Evolutionary conservation across 1,284 basidiomycete species (phyloP).

Genomic region (Boletus semigastroideus): DNA sequence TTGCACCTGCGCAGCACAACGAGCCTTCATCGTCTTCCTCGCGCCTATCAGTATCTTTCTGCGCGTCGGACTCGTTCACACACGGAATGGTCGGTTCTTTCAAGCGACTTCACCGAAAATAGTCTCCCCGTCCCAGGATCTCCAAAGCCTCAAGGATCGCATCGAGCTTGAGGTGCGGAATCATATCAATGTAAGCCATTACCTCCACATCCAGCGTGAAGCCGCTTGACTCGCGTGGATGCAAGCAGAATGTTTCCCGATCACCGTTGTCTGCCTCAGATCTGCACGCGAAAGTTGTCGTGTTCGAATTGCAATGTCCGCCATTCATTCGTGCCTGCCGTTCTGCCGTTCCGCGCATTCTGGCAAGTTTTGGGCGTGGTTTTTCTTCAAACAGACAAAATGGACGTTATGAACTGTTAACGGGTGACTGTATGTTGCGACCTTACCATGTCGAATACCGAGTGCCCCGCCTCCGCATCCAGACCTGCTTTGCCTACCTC

Average conservation of each 20-base stretch:
- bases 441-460: slow-evolving; percentile 7
- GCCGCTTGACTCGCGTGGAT: too few species aligned
- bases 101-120: neutral
- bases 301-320: neutral
- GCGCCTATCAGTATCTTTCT: too few species aligned
- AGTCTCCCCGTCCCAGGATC: slow-evolving; percentile 27
- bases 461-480: neutral
- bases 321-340: neutral
- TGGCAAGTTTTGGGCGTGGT: too few species aligned
- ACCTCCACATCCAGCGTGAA: too few species aligned
- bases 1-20: too few species aligned
- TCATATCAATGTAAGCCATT: too few species aligned
- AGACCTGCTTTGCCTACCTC: neutral
- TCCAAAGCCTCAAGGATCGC: neutral
- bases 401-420: neutral
- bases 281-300: neutral
- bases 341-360: neutral
- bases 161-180: neutral
- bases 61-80: too few species aligned
- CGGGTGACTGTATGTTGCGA: neutral
- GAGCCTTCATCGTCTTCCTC: too few species aligned
- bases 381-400: too few species aligned
- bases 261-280: neutral
- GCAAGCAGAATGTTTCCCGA: too few species aligned
- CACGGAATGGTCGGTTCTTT: slow-evolving; percentile 16